Evolutionary conservation across 2,329 filamentous ascomycete species (phyloP), one percentile per base, ranked within the genome.

Genomic region (Arthrobotrys sphaeroides): DNA sequence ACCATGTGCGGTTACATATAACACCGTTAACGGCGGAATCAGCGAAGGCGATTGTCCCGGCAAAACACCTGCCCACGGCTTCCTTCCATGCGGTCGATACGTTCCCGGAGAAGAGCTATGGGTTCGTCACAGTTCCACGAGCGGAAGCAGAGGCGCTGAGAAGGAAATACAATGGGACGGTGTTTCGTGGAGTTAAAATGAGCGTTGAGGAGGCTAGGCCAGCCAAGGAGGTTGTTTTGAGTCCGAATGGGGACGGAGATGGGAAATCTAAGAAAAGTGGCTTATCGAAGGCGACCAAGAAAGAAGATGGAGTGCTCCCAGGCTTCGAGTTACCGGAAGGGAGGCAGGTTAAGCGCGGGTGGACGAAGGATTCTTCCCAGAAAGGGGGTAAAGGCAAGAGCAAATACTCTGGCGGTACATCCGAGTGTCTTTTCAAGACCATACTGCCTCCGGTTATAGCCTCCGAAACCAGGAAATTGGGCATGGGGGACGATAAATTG

Each of bases 51-150:
- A 88, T 96, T 73, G 83, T 99, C 53, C 89, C 92, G 20, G 85
- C 61, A 2, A 42, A 66, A 40, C 53, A 75, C 22, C n/a, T 74
- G 9, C 88, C 89, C 76, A 92, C 93, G 81, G 88, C 97, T 61
- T 97, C 94, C n/a, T 97, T 90, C 83, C 94, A 98, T 83, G 85
- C 86, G 3, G 84, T 97, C 78, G 88, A 93, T 81, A 94, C 94
- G 0, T 97, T 96, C 77, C 94, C 94, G 12, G 95, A 99, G 78
- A 91, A 89, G 81, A 90, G 88, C 62, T 99, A 93, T 88, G 95
- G 94, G 67, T 99, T 91, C 83, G 85, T 98, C 73, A 93, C 96
- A 51, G 84, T 99, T 38, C 94, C 94, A 0, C 83, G 82, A 2
- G 88, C 88, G 83, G 93, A 96, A 78, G 95, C 94, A 7, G 91